A percentile compares a stretch with the other conserved stretches of the same genome.
These are phyloP conservation scores for Oenanthe javanica DNA, from an alignment of 140 eudicot genomes.

Conservation along the genomic window DNA sequence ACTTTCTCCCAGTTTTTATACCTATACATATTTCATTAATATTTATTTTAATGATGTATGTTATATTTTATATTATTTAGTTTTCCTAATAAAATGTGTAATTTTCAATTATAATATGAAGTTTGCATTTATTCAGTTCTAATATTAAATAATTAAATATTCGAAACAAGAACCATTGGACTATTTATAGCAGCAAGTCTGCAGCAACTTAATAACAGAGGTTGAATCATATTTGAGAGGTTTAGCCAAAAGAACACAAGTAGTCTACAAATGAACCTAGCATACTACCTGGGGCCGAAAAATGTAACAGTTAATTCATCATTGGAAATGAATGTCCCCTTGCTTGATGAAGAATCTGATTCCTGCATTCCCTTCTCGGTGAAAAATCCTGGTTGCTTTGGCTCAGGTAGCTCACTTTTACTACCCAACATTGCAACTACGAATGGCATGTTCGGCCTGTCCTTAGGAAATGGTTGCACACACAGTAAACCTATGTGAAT, in stretches of 20 bases:
- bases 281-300: not conserved
- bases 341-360: slow-evolving; percentile 4
- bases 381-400: slow-evolving; percentile 6
- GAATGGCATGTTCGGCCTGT: not conserved
- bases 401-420: not conserved
- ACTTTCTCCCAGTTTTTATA: no score
- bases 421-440: not conserved
- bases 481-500: not conserved
- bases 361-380: not conserved
- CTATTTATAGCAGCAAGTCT: no score
- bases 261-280: not conserved
- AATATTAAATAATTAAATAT: not conserved
- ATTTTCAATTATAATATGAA: no score
- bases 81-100: no score
- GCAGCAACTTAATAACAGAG: no score
- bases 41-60: no score
- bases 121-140: no score
- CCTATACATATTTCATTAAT: no score
- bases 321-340: not conserved
- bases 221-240: no score
- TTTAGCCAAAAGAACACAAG: not conserved
- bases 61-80: no score
- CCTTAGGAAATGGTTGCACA: slow-evolving; percentile 1
- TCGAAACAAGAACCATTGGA: no score
- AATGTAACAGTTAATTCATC: slow-evolving; percentile 1